Evolutionary conservation across 352 stramenopile species (phyloP).

Genomic region (Ophiocytium majus): DNA sequence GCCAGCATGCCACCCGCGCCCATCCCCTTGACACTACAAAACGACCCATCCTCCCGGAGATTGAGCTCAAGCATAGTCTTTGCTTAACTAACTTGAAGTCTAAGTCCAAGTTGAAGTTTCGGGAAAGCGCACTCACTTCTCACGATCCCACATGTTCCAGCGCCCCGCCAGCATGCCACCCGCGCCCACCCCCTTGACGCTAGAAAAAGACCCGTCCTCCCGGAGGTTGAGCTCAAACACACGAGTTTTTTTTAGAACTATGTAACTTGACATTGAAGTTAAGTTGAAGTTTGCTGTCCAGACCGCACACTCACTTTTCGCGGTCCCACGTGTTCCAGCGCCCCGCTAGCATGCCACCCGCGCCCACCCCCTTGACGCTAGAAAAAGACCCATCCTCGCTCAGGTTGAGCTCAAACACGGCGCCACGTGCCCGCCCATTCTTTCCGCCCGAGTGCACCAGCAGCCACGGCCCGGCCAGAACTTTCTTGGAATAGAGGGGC

Average conservation of each 20-base stretch:
- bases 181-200: neutral
- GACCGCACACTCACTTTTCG: conserved; percentile 12
- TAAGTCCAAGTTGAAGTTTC: no score
- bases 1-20: neutral
- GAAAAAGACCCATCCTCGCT: neutral
- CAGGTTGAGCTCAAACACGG: neutral
- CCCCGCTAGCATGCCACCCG: neutral
- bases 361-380: neutral
- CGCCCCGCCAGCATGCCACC: neutral
- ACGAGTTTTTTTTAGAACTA: no score
- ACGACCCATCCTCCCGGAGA: neutral
- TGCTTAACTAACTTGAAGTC: neutral
- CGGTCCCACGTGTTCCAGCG: conserved; percentile 11
- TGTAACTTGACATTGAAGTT: neutral
- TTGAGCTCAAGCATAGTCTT: neutral
- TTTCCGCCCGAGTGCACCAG: neutral
- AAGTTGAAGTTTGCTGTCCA: neutral
- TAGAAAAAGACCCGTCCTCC: conserved; percentile 1
- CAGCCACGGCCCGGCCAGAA: neutral
- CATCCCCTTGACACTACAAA: neutral
- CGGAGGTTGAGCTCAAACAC: neutral
- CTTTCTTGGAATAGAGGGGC: conserved; percentile 12
- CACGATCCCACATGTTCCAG: conserved; percentile 5
- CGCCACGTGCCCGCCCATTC: neutral
- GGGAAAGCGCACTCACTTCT: conserved; percentile 24